Percentiles rank a stretch among this genome's conserved stretches.
phyloP scores from a whole-genome alignment of 2,329 filamentous ascomycete species.

The Mycosphaerella sp. region DNA sequence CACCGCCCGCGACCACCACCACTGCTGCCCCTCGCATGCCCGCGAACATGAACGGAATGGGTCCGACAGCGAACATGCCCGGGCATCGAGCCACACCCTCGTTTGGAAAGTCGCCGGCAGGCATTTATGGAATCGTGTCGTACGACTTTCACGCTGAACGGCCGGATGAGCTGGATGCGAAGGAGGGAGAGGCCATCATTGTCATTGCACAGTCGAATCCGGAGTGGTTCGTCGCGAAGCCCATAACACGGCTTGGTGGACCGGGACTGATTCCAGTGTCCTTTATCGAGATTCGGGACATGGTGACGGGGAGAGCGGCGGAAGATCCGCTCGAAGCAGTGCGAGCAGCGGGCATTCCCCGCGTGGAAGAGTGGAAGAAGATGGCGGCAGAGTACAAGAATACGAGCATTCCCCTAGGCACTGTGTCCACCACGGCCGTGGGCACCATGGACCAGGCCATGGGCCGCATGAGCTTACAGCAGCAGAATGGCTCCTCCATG shows the following conservation, averaged over 20 bases:
- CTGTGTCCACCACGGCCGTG: constrained; percentile 60
- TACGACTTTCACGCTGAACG: constrained; percentile 95
- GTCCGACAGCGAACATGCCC: constrained; percentile 22
- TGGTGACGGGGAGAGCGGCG: constrained; percentile 78
- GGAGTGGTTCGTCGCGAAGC: constrained; percentile 99
- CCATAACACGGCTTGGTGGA: constrained; percentile 93
- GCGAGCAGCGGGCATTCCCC: constrained; percentile 78
- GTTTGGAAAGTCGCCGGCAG: constrained; percentile 54
- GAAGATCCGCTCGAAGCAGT: constrained; percentile 79
- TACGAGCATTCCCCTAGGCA: constrained; percentile 87
- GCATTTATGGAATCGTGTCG: constrained; percentile 92
- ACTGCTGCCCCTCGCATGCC: constrained; percentile 29
- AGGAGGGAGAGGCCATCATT: constrained; percentile 92
- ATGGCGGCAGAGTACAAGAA: constrained; percentile 99
- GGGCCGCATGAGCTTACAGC: constrained; percentile 70
- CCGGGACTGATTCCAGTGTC: constrained; percentile 93
- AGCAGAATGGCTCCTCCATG: constrained; percentile 33
- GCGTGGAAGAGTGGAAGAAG: constrained; percentile 98
- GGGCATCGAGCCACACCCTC: constrained; percentile 34
- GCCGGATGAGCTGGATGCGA: constrained; percentile 92
- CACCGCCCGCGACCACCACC: constrained; percentile 21
- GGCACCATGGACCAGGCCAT: constrained; percentile 48
- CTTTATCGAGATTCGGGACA: constrained; percentile 93
- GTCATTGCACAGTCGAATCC: constrained; percentile 98
- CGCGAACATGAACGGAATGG: constrained; percentile 18